Evolutionary conservation across 1,284 basidiomycete genomes (phyloP).

Genomic region (Ganoderma boninense): DNA sequence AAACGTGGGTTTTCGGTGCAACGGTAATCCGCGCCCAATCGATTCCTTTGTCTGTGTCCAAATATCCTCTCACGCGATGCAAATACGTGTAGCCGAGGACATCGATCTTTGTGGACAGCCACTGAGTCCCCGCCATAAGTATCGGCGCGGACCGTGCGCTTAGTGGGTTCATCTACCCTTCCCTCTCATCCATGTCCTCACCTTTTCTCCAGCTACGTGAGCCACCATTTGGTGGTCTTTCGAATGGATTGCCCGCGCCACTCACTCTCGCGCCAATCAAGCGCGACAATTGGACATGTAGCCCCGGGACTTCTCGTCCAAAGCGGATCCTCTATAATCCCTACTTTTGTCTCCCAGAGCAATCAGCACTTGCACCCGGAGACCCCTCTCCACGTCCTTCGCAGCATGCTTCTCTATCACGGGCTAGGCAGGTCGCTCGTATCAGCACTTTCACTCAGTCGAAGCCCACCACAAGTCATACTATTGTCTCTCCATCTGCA

Average conservation of each 20-base stretch:
- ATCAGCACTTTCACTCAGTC: background rate
- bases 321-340: background rate
- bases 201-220: background rate
- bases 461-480: background rate
- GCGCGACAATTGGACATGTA: background rate
- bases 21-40: background rate
- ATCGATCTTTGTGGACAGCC: constrained; percentile 1
- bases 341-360: background rate
- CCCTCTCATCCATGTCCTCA: background rate
- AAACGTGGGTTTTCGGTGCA: background rate
- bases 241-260: background rate
- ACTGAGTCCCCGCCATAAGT: background rate
- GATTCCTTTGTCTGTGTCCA: background rate
- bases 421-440: background rate
- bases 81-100: background rate
- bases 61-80: background rate
- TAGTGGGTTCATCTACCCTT: background rate
- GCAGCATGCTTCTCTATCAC: background rate
- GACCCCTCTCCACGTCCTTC: background rate
- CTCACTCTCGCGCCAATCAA: background rate
- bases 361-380: background rate
- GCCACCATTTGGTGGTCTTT: background rate
- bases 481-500: background rate
- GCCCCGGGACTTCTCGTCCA: background rate
- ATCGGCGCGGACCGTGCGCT: background rate